A percentile compares a stretch with the other conserved stretches of the same genome.
phyloP scores from a whole-genome alignment of 2,329 filamentous ascomycete species.

The Domatiomyces globalis region DNA sequence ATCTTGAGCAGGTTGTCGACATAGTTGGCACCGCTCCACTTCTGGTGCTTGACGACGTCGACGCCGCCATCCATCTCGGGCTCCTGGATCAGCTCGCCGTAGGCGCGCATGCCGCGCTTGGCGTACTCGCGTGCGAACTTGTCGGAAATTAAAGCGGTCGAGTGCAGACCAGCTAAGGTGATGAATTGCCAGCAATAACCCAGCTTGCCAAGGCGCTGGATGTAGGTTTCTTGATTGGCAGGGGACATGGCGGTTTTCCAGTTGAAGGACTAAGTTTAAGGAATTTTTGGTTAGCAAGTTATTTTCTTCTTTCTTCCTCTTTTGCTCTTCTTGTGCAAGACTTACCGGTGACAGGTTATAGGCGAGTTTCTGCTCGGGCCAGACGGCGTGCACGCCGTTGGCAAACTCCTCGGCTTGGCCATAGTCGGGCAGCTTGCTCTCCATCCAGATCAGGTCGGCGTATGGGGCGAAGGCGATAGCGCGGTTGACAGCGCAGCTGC shows the following conservation, averaged over 20 bases:
- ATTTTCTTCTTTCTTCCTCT: neutral
- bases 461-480: constrained; percentile 86
- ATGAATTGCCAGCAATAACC: constrained; percentile 99
- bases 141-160: constrained; percentile 81
- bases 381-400: constrained; percentile 80
- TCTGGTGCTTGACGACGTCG: constrained; percentile 97
- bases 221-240: constrained; percentile 92
- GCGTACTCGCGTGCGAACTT: constrained; percentile 74
- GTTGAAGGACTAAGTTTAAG: constrained; percentile 51
- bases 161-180: constrained; percentile 93
- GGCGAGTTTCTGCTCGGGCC: constrained; percentile 94
- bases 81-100: constrained; percentile 94
- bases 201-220: constrained; percentile 67
- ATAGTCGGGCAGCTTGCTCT: constrained; percentile 89
- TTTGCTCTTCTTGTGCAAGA: neutral
- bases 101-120: constrained; percentile 79
- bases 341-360: constrained; percentile 78
- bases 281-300: neutral
- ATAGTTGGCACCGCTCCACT: constrained; percentile 93
- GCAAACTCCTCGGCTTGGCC: constrained; percentile 87
- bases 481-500: constrained; percentile 78
- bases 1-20: constrained; percentile 93
- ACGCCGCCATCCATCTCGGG: constrained; percentile 84
- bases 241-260: constrained; percentile 95
- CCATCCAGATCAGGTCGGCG: constrained; percentile 98